A percentile compares a stretch with the other conserved stretches of the same genome.
These are phyloP conservation scores for Cucurbita ficifolia DNA, from an alignment of 306 rosid species.

Conservation along the genomic window DNA sequence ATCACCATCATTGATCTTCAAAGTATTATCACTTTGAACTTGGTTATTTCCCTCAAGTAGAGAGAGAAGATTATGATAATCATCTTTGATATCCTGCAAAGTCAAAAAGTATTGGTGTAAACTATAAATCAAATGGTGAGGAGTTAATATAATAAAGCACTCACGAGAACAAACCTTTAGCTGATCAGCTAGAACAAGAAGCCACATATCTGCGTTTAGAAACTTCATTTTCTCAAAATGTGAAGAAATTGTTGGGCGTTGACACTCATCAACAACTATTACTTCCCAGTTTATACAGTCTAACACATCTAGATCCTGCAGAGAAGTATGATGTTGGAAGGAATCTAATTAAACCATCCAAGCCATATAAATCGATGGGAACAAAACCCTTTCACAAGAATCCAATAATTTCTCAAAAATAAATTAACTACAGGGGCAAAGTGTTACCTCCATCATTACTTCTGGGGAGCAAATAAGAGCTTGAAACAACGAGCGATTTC, in stretches of 20 bases:
- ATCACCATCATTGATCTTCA: constrained; percentile 21
- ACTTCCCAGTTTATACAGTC: constrained; percentile 38
- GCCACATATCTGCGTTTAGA: constrained; percentile 27
- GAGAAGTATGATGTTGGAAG: not conserved
- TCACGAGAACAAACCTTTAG: constrained; percentile 38
- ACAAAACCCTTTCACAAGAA: not conserved
- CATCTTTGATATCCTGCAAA: constrained; percentile 45
- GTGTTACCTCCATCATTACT: constrained; percentile 31
- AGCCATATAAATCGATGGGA: not conserved
- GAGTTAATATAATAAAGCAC: not conserved
- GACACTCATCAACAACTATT: constrained; percentile 43
- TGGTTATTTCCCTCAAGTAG: constrained; percentile 23
- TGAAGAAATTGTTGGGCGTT: constrained; percentile 23
- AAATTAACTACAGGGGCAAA: constrained; percentile 5
- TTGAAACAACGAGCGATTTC: constrained; percentile 26
- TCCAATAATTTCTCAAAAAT: not conserved
- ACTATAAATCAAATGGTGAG: constrained; percentile 12
- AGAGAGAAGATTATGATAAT: constrained; percentile 29
- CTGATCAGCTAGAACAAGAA: constrained; percentile 32
- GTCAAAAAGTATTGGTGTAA: constrained; percentile 19
- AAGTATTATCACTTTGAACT: constrained; percentile 12
- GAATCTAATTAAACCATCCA: not conserved
- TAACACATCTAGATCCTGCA: constrained; percentile 47
- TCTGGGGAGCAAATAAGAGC: constrained; percentile 41
- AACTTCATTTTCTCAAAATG: constrained; percentile 24